phyloP scores from a whole-genome alignment of 1,139 yeast species.

The Diutina ranongensis region DNA sequence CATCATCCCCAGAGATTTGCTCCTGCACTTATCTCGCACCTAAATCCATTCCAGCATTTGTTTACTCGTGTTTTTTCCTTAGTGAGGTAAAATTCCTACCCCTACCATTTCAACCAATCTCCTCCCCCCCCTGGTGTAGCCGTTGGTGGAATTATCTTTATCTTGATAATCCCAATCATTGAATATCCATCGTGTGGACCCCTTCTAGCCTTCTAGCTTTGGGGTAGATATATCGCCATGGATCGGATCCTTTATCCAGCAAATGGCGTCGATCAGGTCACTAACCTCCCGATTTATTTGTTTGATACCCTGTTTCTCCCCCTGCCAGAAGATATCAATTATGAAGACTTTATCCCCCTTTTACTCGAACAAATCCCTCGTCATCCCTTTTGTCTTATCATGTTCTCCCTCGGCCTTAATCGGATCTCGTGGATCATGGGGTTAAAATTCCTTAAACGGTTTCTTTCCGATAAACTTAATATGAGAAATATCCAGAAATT shows the following conservation, averaged over 20 bases:
- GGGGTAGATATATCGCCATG: too few species aligned
- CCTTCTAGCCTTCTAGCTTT: neutral
- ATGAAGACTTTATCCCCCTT: constrained; percentile 30
- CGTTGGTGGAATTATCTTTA: too few species aligned
- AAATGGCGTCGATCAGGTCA: constrained; percentile 45
- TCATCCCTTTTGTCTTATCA: constrained; percentile 49
- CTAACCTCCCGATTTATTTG: constrained; percentile 55
- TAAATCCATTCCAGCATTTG: neutral
- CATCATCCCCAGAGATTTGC: neutral
- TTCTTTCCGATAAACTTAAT: constrained; percentile 42
- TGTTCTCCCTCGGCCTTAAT: constrained; percentile 67
- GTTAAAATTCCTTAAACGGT: constrained; percentile 56
- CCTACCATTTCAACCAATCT: neutral
- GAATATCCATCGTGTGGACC: neutral
- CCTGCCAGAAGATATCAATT: constrained; percentile 33
- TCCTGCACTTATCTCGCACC: neutral
- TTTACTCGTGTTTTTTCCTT: neutral
- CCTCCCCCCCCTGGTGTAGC: neutral
- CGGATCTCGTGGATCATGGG: constrained; percentile 69
- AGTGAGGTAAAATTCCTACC: neutral
- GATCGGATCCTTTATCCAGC: constrained; percentile 50
- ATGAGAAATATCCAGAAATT: constrained; percentile 38
- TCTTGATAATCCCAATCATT: neutral
- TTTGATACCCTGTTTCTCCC: constrained; percentile 73
- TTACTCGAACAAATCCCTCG: constrained; percentile 36